These are phyloP conservation scores for Carex pumila DNA, from an alignment of 176 grass and related monocot species.

Conservation along the genomic window DNA sequence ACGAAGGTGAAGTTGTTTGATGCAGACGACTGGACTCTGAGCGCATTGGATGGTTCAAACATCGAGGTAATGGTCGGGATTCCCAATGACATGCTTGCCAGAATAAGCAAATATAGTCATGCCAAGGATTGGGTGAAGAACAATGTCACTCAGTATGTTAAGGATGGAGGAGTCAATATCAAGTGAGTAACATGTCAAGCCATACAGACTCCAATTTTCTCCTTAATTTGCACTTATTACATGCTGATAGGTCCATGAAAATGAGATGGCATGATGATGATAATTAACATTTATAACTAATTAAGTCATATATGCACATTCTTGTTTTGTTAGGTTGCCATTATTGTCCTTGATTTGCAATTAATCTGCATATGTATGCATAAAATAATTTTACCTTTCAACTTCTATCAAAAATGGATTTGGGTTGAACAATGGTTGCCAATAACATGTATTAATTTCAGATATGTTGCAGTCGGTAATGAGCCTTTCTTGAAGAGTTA, in stretches of 20 bases:
- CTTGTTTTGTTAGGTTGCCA: not conserved
- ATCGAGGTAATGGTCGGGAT: conserved; percentile 83
- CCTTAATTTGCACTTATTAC: not conserved
- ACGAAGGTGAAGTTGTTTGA: conserved; percentile 69
- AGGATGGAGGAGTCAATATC: conserved; percentile 46
- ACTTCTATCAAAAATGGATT: not conserved
- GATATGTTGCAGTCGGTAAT: conserved; percentile 79
- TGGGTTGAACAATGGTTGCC: not conserved
- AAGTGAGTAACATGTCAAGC: conserved; percentile 26
- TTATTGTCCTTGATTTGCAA: not conserved
- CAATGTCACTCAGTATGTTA: conserved; percentile 51
- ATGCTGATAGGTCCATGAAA: not conserved
- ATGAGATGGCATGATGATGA: not conserved
- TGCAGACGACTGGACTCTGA: conserved; percentile 54
- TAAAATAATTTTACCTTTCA: not conserved
- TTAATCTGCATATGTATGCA: not conserved
- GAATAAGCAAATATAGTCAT: conserved; percentile 46
- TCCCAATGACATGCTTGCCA: conserved; percentile 57
- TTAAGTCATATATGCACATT: not conserved
- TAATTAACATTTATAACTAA: not conserved
- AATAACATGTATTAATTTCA: conserved; percentile 12
- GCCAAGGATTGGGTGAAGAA: conserved; percentile 65
- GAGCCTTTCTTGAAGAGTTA: conserved; percentile 72
- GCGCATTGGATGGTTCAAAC: conserved; percentile 42
- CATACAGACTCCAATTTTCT: not conserved